Conservation (phyloP, 306 rosid species). For the Lagenaria siceraria region DNA sequence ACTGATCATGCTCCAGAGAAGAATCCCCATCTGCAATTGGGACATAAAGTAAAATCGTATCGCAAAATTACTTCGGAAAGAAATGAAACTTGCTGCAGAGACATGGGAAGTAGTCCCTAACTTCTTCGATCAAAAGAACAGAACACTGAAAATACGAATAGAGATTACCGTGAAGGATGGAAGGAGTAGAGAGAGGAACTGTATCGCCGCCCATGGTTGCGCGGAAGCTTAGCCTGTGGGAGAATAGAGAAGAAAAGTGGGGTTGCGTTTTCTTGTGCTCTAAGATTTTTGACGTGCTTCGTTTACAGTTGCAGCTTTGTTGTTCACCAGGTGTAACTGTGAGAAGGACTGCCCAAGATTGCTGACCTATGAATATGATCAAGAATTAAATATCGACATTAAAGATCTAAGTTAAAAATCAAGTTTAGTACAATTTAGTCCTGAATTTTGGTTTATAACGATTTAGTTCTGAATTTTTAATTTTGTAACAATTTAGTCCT, state of each 20-base stretch:
- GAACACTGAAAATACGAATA: not conserved
- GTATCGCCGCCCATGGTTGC: not conserved
- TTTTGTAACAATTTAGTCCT: too few species aligned
- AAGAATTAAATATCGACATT: too few species aligned
- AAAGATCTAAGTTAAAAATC: too few species aligned
- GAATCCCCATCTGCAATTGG: slow-evolving; percentile 25
- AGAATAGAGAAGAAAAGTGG: not conserved
- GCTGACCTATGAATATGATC: too few species aligned
- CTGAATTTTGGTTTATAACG: too few species aligned
- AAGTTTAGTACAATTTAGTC: too few species aligned
- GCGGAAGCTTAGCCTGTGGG: not conserved
- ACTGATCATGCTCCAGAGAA: slow-evolving; percentile 15
- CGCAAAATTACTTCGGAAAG: not conserved
- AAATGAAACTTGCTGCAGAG: not conserved
- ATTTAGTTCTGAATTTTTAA: too few species aligned
- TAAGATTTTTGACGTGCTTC: not conserved
- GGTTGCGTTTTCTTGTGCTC: not conserved
- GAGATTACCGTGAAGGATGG: not conserved
- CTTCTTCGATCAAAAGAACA: not conserved
- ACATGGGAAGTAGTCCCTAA: not conserved
- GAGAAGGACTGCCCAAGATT: too few species aligned
- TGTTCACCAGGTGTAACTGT: too few species aligned
- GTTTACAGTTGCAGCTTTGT: too few species aligned
- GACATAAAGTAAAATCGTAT: not conserved
- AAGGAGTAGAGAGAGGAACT: not conserved